phyloP scores from a whole-genome alignment of 257 asterid species.

The Haberlea rhodopensis region DNA sequence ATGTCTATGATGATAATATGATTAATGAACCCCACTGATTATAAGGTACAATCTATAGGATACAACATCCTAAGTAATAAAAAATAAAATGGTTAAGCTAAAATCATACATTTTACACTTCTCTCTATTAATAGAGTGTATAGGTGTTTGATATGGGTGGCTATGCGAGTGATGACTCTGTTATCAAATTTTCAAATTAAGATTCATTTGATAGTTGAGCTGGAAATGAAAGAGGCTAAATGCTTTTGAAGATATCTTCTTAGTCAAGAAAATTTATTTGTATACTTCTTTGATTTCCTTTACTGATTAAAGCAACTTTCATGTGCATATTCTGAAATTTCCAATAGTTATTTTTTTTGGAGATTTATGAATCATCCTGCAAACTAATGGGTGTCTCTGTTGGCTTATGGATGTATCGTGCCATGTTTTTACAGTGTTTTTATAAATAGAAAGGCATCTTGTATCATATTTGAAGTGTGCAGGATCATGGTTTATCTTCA shows the following conservation, averaged over 20 bases:
- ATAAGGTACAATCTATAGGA: no score
- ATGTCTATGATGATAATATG: no score
- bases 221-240: neutral
- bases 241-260: neutral
- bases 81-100: no score
- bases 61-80: no score
- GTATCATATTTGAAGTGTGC: constrained; percentile 14
- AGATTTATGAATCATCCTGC: neutral
- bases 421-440: neutral
- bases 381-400: no score
- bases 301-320: constrained; percentile 5
- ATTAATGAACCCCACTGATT: no score
- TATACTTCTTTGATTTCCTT: neutral
- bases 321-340: neutral
- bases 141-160: neutral
- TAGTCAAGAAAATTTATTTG: neutral
- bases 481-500: neutral
- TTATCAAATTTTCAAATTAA: no score
- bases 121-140: no score
- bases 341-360: no score
- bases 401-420: neutral
- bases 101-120: no score
- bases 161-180: no score
- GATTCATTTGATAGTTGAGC: no score
- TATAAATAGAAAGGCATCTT: constrained; percentile 7